These are phyloP conservation scores for Escovopsis weberi DNA, from an alignment of 2,329 filamentous ascomycete genomes.

Conservation along the genomic window DNA sequence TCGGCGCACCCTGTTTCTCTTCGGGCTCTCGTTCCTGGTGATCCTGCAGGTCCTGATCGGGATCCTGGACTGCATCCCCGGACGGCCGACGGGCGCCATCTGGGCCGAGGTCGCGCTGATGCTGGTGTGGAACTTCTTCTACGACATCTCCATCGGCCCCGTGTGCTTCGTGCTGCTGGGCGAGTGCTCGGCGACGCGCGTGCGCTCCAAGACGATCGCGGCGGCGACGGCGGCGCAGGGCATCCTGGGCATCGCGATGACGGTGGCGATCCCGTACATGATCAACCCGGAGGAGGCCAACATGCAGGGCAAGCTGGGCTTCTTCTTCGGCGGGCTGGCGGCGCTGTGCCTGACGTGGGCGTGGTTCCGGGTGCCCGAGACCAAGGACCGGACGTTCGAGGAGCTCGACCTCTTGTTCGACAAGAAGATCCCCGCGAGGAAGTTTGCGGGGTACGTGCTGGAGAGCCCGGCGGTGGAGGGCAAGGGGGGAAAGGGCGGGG, in stretches of 20 bases:
- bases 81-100: constrained; percentile 17
- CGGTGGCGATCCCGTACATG: constrained; percentile 18
- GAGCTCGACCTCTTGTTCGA: constrained; percentile 22
- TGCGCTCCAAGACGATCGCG: constrained; percentile 28
- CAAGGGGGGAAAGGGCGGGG: too few species aligned
- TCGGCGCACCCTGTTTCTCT: constrained; percentile 25
- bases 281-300: constrained; percentile 19
- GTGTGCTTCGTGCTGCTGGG: constrained; percentile 28
- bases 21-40: constrained; percentile 25
- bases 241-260: constrained; percentile 15
- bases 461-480: neutral
- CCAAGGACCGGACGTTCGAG: constrained; percentile 17
- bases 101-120: constrained; percentile 26
- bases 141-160: constrained; percentile 28
- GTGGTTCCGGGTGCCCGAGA: constrained; percentile 21
- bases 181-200: constrained; percentile 26
- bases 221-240: constrained; percentile 20
- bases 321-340: constrained; percentile 17
- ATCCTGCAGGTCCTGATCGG: constrained; percentile 27
- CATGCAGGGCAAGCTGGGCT: constrained; percentile 21
- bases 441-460: constrained; percentile 17
- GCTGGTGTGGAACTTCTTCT: constrained; percentile 29
- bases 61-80: constrained; percentile 32
- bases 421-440: constrained; percentile 13
- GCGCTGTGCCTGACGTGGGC: constrained; percentile 16